Conservation (phyloP, 2,329 filamentous ascomycete genomes). For the Biscogniauxia marginata region DNA sequence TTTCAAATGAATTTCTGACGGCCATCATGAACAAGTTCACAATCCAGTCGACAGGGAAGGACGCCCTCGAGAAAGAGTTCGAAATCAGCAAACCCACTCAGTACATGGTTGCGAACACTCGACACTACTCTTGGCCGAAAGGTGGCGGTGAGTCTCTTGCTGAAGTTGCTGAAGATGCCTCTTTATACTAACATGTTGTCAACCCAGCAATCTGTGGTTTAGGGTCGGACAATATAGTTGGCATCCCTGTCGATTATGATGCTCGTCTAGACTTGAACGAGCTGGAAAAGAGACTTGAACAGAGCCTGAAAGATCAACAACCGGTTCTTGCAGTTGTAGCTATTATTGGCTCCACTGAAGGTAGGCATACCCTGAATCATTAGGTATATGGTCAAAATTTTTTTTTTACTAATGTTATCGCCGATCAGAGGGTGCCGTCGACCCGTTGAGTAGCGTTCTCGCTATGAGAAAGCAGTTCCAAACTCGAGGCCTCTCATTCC, state of each 20-base stretch:
- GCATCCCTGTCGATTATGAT: slow-evolving; percentile 39
- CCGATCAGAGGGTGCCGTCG: slow-evolving; percentile 41
- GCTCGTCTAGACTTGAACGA: slow-evolving; percentile 38
- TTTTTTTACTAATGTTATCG: slow-evolving; percentile 1
- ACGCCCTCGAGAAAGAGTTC: slow-evolving; percentile 36
- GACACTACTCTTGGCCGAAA: slow-evolving; percentile 51
- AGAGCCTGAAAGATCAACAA: slow-evolving; percentile 29
- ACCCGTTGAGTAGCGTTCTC: slow-evolving; percentile 39
- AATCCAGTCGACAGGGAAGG: slow-evolving; percentile 42
- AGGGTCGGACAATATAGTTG: slow-evolving; percentile 41
- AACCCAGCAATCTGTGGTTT: slow-evolving; percentile 41
- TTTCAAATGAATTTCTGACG: slow-evolving; percentile 38
- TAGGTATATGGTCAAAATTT: not conserved
- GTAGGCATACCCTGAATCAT: slow-evolving; percentile 6
- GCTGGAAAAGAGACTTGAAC: slow-evolving; percentile 33
- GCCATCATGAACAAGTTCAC: slow-evolving; percentile 31
- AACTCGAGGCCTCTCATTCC: slow-evolving; percentile 41
- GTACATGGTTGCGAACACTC: slow-evolving; percentile 40
- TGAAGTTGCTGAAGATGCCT: not conserved
- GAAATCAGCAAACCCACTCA: slow-evolving; percentile 31
- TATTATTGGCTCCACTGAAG: slow-evolving; percentile 47
- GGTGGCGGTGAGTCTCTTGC: slow-evolving; percentile 36
- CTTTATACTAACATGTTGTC: not conserved
- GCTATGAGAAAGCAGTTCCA: slow-evolving; percentile 41
- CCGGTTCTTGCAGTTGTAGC: slow-evolving; percentile 44